A percentile compares a stretch with the other conserved stretches of the same genome.
These are phyloP conservation scores for Lumnitzera littorea DNA, from an alignment of 345 rosid species.

Conservation along the genomic window DNA sequence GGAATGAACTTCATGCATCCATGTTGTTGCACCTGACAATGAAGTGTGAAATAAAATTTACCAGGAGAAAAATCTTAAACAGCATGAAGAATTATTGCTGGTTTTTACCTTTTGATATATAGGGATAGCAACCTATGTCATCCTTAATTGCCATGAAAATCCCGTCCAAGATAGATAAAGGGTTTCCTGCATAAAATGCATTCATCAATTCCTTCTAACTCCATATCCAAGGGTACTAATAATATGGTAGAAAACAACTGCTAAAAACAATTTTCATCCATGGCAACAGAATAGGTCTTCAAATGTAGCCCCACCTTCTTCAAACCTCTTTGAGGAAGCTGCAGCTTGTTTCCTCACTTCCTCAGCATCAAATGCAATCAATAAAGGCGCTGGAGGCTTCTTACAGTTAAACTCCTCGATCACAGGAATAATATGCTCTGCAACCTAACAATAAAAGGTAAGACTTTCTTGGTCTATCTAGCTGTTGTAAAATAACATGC, in stretches of 20 bases:
- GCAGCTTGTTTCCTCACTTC: constrained; percentile 72
- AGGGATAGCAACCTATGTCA: constrained; percentile 78
- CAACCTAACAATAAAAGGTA: constrained; percentile 44
- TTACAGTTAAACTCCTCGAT: constrained; percentile 48
- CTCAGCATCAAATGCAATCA: constrained; percentile 50
- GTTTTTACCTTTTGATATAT: constrained; percentile 55
- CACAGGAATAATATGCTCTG: constrained; percentile 43
- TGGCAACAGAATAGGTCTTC: not conserved
- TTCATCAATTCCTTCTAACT: constrained; percentile 5
- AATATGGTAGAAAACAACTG: too few species aligned
- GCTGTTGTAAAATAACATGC: not conserved
- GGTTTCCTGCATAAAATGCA: constrained; percentile 48
- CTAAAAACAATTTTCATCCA: too few species aligned
- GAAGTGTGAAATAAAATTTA: not conserved
- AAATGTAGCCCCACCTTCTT: constrained; percentile 44
- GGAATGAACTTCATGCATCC: constrained; percentile 73
- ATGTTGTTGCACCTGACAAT: constrained; percentile 66
- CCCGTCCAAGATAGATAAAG: constrained; percentile 75
- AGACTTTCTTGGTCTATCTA: not conserved
- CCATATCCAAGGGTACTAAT: too few species aligned
- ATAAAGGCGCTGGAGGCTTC: constrained; percentile 53
- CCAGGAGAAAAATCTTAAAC: not conserved
- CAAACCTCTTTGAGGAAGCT: constrained; percentile 71
- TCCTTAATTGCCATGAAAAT: constrained; percentile 84
- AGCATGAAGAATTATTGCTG: not conserved